These are phyloP conservation scores for Salvia miltiorrhiza DNA, from an alignment of 257 asterid genomes.

Conservation along the genomic window DNA sequence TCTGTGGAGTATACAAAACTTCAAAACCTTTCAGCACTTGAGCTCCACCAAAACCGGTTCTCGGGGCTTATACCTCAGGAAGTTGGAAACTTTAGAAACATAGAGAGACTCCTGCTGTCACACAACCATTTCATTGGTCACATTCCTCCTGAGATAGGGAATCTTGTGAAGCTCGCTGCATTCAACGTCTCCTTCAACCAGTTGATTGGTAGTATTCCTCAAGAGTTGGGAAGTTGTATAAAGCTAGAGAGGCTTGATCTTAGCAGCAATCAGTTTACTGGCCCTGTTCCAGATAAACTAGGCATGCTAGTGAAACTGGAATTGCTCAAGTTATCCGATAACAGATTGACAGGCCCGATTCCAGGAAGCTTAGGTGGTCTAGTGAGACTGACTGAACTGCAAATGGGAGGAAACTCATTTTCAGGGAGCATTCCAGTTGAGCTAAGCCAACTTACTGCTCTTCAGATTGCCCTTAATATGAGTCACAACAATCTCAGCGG, in stretches of 20 bases:
- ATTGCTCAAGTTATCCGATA: slow-evolving; percentile 69
- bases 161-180: slow-evolving; percentile 69
- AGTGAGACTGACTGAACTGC: slow-evolving; percentile 61
- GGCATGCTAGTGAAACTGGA: slow-evolving; percentile 77
- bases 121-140: slow-evolving; percentile 59
- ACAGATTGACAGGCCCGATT: slow-evolving; percentile 49
- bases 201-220: slow-evolving; percentile 59
- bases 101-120: slow-evolving; percentile 74
- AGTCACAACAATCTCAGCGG: slow-evolving; percentile 70
- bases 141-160: slow-evolving; percentile 78
- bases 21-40: slow-evolving; percentile 74
- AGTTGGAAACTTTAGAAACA: slow-evolving; percentile 49
- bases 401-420: slow-evolving; percentile 79
- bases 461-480: slow-evolving; percentile 75
- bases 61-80: slow-evolving; percentile 67
- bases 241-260: slow-evolving; percentile 89
- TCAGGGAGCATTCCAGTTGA: slow-evolving; percentile 65
- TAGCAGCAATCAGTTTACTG: slow-evolving; percentile 57
- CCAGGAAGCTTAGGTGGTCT: slow-evolving; percentile 70
- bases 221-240: slow-evolving; percentile 62
- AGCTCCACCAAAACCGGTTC: slow-evolving; percentile 64
- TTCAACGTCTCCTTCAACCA: slow-evolving; percentile 70
- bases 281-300: slow-evolving; percentile 52
- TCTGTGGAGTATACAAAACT: slow-evolving; percentile 62
- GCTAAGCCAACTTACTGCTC: slow-evolving; percentile 64